Base-by-base conservation (phyloP, 2,329 filamentous ascomycete species). In the Trichoderma sp. region DNA sequence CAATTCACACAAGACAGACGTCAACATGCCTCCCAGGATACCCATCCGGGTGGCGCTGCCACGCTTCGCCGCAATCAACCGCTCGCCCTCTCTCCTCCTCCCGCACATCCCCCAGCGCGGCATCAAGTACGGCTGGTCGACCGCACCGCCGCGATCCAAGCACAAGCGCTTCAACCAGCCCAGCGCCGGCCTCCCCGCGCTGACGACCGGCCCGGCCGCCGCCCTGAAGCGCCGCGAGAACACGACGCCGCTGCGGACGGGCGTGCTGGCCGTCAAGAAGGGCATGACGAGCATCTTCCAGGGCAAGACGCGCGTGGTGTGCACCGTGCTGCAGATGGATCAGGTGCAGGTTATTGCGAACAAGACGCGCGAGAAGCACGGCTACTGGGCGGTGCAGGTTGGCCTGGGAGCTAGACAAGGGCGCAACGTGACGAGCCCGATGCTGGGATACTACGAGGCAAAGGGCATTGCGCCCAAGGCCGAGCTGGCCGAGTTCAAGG, bases 261-360 rank as follows among this genome's bases (percentile, higher is more conserved):
- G 96, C 35, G 90, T 93, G 10, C 86, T 99, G 58, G 94, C 92
- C 14, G 86, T 90, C 78, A 99, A 99, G 83, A 95, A 94, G 83
- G 96, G 96, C 80, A 98, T 99, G 92, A 97, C 94, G 55, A 94
- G 92, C 70, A 82, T 97, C 73, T 98, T 92, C 85, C 90, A 94
- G 77, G 88, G 89, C 75, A 92, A 92, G 74, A 87, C 87, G 72
- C 90, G 95, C 72, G 91, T 90, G 70, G 87, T 94, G 24, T 97
- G 94, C 84, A 99, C 96, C 16, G 91, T 99, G 65, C 87, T 99
- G 69, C 94, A 98, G 83, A 86, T 99, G 75, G 96, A 99, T 80
- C 87, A 93, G 75, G 94, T 96, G 71, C 92, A 98, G 82, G 94
- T 97, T 10, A 84, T 97, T 49, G 90, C 91, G 70, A 91, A 92